Base-by-base conservation (phyloP, 441 rosid genomes). In the Adansonia rubrostipa region DNA sequence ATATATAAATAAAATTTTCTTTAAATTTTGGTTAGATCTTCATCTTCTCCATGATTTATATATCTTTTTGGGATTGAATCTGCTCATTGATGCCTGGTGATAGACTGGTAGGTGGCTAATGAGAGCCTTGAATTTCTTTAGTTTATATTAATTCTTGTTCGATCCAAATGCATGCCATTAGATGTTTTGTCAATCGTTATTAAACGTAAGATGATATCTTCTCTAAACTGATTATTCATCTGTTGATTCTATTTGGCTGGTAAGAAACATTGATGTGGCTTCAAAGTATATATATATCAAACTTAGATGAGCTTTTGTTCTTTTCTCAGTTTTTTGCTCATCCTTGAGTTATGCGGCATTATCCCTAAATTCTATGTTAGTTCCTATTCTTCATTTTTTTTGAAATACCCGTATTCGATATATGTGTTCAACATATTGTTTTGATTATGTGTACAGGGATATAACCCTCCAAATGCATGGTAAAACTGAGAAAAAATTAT, bases 281-380 rank as follows among this genome's bases (percentile, higher is more conserved):
- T 68, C 73, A 45, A 70, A 14, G 45, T 42, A 36, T 54, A 22
- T 5, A 19, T 62, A 4, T 54, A 48, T 6, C 10, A 63, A 50
- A 54, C 56, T 33, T 72, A 19, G 64, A n/a, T 54, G 33, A 54
- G 50, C 9, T 71, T 53, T 62, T 20, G 17, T 58, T 7, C 1
- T 24, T 40, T 58, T 60, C 42, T 48, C 45, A 71, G 14, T 28
- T n/a, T 71, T 53, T 74, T 47, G 69, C 58, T 74, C 40, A 3
- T 57, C 22, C 19, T 33, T 74, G 57, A 68, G 8, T 68, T 68
- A 0, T 4, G 28, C 11, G 47, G 7, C 8, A 4, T 6, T 63
- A 9, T 42, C 36, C 33, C 33, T 28, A 28, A 28, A 28, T 28
- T 28, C 33, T 28, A 28, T 2, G 33, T 28, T 28, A 28, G 33